Evolutionary conservation across 2,329 filamentous ascomycete species (phyloP).

Genomic region (Penicillium hesseltinei): DNA sequence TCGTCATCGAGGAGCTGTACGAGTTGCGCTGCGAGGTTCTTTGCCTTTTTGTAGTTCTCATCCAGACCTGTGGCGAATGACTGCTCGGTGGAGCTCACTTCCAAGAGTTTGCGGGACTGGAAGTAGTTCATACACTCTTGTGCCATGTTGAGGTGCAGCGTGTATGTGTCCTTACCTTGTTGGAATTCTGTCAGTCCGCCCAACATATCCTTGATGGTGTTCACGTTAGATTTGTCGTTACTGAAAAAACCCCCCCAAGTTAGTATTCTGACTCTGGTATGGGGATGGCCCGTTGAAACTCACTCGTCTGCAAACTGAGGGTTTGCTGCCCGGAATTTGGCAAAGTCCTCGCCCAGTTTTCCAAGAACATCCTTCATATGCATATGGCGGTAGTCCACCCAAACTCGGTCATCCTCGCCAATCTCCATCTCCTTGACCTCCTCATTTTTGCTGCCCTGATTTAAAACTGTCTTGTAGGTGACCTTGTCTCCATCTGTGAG

Average conservation of each 20-base stretch:
- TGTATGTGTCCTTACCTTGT: constrained; percentile 92
- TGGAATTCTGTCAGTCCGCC: constrained; percentile 92
- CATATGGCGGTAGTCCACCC: constrained; percentile 88
- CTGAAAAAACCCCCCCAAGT: constrained; percentile 31
- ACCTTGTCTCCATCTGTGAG: constrained; percentile 88
- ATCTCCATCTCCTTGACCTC: constrained; percentile 91
- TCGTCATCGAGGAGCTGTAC: constrained; percentile 87
- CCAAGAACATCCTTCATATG: constrained; percentile 99
- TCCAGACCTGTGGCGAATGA: constrained; percentile 87
- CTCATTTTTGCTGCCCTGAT: constrained; percentile 67
- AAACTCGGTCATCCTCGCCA: constrained; percentile 84
- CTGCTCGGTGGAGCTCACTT: constrained; percentile 86
- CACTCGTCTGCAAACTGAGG: constrained; percentile 80
- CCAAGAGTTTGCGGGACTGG: constrained; percentile 76
- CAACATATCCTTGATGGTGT: constrained; percentile 95
- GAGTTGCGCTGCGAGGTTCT: constrained; percentile 81
- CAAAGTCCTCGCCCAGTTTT: constrained; percentile 87
- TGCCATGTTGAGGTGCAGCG: constrained; percentile 92
- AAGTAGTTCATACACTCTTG: constrained; percentile 97
- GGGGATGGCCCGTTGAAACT: constrained; percentile 12
- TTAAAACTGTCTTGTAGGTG: constrained; percentile 76
- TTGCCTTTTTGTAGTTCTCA: constrained; percentile 87
- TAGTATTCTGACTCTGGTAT: background rate
- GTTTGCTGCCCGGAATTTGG: constrained; percentile 86
- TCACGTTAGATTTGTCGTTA: constrained; percentile 71